These are phyloP conservation scores for Bipolaris bicolor DNA, from an alignment of 2,329 filamentous ascomycete genomes.

Conservation along the genomic window DNA sequence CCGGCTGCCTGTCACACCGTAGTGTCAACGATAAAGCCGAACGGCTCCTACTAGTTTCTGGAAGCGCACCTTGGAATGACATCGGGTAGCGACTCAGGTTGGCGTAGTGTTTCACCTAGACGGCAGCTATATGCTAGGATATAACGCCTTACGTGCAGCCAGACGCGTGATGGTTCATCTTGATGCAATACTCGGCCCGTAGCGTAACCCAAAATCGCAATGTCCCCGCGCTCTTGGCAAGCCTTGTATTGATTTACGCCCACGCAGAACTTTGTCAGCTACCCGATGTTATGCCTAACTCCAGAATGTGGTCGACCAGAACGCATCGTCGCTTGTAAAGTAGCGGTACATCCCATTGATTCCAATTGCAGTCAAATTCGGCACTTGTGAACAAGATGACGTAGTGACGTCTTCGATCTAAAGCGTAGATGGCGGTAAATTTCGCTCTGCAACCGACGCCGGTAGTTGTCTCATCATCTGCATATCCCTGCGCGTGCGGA, in stretches of 20 bases:
- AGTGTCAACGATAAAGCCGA: slow-evolving; percentile 6
- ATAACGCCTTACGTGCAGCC: slow-evolving; percentile 5
- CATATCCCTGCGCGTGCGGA: slow-evolving; percentile 14
- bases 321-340: neutral
- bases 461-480: slow-evolving; percentile 18
- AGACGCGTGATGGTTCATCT: neutral
- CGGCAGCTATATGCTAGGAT: neutral
- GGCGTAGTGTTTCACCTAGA: neutral
- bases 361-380: neutral
- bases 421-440: slow-evolving; percentile 1
- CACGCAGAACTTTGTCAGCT: neutral
- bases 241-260: neutral
- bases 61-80: neutral
- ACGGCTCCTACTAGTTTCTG: neutral
- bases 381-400: too few relatives aligned
- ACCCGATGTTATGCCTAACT: neutral
- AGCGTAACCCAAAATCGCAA: slow-evolving; percentile 1
- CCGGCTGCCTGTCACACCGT: neutral
- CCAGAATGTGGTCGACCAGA: neutral
- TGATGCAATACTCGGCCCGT: slow-evolving; percentile 5
- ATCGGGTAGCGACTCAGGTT: neutral
- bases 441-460: slow-evolving; percentile 19
- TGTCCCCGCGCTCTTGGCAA: slow-evolving; percentile 1
- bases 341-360: neutral
- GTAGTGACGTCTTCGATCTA: neutral